Base-by-base conservation (phyloP, 2,329 filamentous ascomycete genomes). In the Cladophialophora bantiana region DNA sequence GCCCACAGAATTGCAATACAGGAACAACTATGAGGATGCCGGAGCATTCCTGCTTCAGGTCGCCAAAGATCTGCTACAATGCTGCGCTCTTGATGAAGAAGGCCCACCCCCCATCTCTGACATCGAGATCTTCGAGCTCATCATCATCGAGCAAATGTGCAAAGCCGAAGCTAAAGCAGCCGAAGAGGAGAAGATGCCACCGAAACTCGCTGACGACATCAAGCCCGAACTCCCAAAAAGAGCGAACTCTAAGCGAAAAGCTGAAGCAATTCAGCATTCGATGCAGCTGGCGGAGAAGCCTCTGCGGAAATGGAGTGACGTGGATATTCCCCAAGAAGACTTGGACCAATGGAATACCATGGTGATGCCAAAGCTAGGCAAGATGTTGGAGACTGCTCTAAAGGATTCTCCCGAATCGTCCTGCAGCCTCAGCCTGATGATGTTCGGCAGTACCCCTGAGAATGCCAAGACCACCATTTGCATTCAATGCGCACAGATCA, bases 391-490 rank as follows among this genome's bases (percentile, higher is more conserved):
- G 71, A 85, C 85, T 68, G 83, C 85, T 6, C 76, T 89, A 15
- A 84, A 83, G 67, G 85, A 88, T 48, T 86, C 85, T 0, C 78
- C 83, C 1, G 88, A 89, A 74, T 38, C 59, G 4, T 88, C 86
- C 2, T 84, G 86, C 70, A 86, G 85, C 63, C 88, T 88, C 42
- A 83, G 84, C 62, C 81, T 89, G 10, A 84, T 88, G 68, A 85
- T 86, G 73, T 84, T 88, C 59, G 88, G 88, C 20, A 85, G 86
- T 62, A 83, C 83, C 1, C 77, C 81, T 36, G 83, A 86, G 57
- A 85, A 81, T 31, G 86, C 86, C 7, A 82, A 82, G 65, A 87
- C 88, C 0, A 89, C 88, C 0, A 86, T 89, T 38, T 86, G 88
- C 68, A 83, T 90, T 45, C 88, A 86, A 20, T 90, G 88, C 75